A percentile compares a stretch with the other conserved stretches of the same genome.
These are phyloP conservation scores for Tolypocladium ophioglossoides DNA, from an alignment of 2,329 filamentous ascomycete genomes.

Conservation along the genomic window DNA sequence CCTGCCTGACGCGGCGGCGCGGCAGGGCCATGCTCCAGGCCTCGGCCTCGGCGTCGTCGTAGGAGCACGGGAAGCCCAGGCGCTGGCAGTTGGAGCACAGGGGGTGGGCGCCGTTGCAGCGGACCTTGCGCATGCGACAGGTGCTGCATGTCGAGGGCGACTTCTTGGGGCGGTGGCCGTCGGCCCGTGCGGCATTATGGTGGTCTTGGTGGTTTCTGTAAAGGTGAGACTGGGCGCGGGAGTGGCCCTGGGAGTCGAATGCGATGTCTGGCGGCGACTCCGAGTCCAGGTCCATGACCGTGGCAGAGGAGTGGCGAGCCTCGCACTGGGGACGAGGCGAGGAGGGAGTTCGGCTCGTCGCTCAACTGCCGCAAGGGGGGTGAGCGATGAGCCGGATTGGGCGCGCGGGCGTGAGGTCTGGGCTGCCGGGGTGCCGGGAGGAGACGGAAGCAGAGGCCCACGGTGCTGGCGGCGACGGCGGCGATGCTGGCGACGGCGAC, in stretches of 20 bases:
- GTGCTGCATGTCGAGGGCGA: constrained; percentile 41
- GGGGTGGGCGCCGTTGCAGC: constrained; percentile 42
- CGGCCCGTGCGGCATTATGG: neutral
- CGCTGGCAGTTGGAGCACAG: constrained; percentile 49
- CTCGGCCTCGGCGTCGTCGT: constrained; percentile 35
- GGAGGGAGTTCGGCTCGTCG: neutral
- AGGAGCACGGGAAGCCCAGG: constrained; percentile 46
- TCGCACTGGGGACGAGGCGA: neutral
- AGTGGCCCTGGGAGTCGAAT: neutral
- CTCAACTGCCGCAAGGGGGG: neutral
- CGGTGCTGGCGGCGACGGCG: neutral
- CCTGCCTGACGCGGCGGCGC: constrained; percentile 43
- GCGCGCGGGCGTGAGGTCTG: neutral
- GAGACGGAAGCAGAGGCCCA: neutral
- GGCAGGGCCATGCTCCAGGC: constrained; percentile 34
- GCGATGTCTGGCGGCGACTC: neutral
- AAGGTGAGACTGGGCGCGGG: neutral
- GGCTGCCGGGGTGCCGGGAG: no score
- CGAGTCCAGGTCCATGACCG: constrained; percentile 3
- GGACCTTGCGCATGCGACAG: constrained; percentile 46
- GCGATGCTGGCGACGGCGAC: neutral
- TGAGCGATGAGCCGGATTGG: neutral
- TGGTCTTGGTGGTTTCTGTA: neutral
- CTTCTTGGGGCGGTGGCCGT: neutral
- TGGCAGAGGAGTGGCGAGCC: neutral